Conservation (phyloP, 106 monocot genomes). For the Dendrobium huoshanense region DNA sequence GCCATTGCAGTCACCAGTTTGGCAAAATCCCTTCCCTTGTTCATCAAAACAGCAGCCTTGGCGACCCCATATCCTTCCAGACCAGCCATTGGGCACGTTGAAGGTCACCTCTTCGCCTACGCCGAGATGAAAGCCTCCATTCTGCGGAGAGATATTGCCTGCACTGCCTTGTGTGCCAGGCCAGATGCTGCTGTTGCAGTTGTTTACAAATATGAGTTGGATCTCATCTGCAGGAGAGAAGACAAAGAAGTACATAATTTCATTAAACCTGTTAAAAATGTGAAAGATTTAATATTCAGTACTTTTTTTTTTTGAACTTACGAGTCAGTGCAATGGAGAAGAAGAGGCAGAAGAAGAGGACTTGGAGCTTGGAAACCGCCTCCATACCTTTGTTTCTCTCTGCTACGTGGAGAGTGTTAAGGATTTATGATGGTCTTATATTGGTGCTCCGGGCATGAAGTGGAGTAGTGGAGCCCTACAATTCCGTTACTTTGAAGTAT, state of each 20-base stretch:
- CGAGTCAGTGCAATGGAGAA: slow-evolving; percentile 14
- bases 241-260: background rate
- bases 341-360: slow-evolving; percentile 16
- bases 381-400: background rate
- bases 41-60: slow-evolving; percentile 30
- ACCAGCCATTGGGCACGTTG: slow-evolving; percentile 40
- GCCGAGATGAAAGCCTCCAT: slow-evolving; percentile 53
- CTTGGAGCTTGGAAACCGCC: slow-evolving; percentile 5
- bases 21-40: slow-evolving; percentile 17
- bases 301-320: background rate
- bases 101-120: slow-evolving; percentile 26
- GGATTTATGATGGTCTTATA: background rate
- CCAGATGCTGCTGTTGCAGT: slow-evolving; percentile 65
- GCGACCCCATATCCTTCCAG: slow-evolving; percentile 31
- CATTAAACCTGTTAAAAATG: background rate
- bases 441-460: background rate
- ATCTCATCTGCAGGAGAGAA: slow-evolving; percentile 7
- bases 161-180: slow-evolving; percentile 37
- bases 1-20: slow-evolving; percentile 28
- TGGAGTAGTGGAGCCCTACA: background rate
- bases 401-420: background rate
- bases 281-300: background rate
- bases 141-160: slow-evolving; percentile 29
- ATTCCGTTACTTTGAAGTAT: background rate
- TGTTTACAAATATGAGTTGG: slow-evolving; percentile 51